Percentiles rank a stretch among this genome's conserved stretches.
Evolutionary conservation across 2,329 filamentous ascomycete species (phyloP).

Genomic region (Talaromyces sp.): DNA sequence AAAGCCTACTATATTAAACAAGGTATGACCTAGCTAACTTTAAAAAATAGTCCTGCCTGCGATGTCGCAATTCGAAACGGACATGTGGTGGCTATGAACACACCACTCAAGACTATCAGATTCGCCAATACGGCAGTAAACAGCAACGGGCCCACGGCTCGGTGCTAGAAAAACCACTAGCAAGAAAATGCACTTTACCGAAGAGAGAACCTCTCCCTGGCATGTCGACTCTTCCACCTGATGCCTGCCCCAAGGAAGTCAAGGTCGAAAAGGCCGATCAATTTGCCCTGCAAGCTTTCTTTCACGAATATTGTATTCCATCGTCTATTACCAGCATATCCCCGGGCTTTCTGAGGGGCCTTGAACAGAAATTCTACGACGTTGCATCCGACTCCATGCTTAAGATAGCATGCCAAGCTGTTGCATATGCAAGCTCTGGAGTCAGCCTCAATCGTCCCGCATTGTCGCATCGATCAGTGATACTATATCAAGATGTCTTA

Average conservation of each 20-base stretch:
- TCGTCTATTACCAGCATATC: neutral
- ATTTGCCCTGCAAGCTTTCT: slow-evolving; percentile 6
- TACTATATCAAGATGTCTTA: neutral
- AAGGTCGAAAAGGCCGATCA: neutral
- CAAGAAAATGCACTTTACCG: slow-evolving; percentile 14
- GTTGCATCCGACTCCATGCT: neutral
- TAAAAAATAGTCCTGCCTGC: slow-evolving; percentile 6
- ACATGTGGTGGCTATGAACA: slow-evolving; percentile 13
- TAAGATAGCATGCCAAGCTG: neutral
- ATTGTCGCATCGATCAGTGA: neutral
- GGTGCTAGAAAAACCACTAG: neutral
- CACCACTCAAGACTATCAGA: neutral
- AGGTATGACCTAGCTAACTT: neutral
- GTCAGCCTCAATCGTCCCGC: slow-evolving; percentile 2
- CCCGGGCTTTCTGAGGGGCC: neutral
- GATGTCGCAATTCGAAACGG: slow-evolving; percentile 5
- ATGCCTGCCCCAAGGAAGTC: slow-evolving; percentile 9
- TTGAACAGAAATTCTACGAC: neutral
- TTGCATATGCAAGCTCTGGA: slow-evolving; percentile 2
- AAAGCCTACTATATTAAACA: neutral
- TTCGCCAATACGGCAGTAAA: slow-evolving; percentile 4
- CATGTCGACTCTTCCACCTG: neutral
- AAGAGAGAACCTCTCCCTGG: neutral
- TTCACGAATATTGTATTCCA: slow-evolving; percentile 7
- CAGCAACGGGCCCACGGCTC: neutral